Percentiles rank a stretch among this genome's conserved stretches.
Conservation (phyloP, 116 monocot species). For the Cymodocea nodosa region DNA sequence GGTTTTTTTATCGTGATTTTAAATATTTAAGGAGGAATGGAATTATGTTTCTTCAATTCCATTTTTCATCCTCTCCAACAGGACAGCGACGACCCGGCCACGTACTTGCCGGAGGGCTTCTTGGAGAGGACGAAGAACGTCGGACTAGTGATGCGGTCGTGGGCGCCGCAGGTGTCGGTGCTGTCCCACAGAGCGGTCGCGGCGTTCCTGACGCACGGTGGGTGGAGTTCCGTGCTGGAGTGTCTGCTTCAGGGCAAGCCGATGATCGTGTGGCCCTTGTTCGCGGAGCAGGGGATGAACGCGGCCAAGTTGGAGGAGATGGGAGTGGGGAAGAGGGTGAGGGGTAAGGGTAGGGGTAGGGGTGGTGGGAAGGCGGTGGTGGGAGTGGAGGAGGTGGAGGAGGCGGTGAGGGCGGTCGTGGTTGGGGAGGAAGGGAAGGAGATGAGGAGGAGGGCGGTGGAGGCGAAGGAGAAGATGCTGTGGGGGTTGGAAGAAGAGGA, state of each 20-base stretch:
- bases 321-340: slow-evolving; percentile 21
- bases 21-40: too few relatives aligned
- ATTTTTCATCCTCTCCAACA: too few relatives aligned
- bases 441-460: slow-evolving; percentile 23
- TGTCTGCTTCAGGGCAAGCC: slow-evolving; percentile 35
- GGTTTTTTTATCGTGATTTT: too few relatives aligned
- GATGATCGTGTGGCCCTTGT: slow-evolving; percentile 46
- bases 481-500: too few relatives aligned
- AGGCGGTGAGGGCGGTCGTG: slow-evolving; percentile 17
- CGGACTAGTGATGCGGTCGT: slow-evolving; percentile 25
- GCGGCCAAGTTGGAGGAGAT: slow-evolving; percentile 22
- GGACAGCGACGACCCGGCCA: too few relatives aligned
- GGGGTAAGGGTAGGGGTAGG: slow-evolving; percentile 17
- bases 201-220: slow-evolving; percentile 61
- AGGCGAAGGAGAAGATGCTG: not conserved
- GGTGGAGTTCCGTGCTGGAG: slow-evolving; percentile 75
- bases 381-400: slow-evolving; percentile 12
- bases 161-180: slow-evolving; percentile 71
- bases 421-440: slow-evolving; percentile 14
- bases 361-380: too few relatives aligned
- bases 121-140: not conserved
- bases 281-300: slow-evolving; percentile 47
- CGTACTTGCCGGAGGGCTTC: too few relatives aligned
- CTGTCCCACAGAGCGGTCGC: slow-evolving; percentile 34
- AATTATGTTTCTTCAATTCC: too few relatives aligned